Evolutionary conservation across 345 rosid species (phyloP).

Genomic region (Excoecaria cochinchinensis): DNA sequence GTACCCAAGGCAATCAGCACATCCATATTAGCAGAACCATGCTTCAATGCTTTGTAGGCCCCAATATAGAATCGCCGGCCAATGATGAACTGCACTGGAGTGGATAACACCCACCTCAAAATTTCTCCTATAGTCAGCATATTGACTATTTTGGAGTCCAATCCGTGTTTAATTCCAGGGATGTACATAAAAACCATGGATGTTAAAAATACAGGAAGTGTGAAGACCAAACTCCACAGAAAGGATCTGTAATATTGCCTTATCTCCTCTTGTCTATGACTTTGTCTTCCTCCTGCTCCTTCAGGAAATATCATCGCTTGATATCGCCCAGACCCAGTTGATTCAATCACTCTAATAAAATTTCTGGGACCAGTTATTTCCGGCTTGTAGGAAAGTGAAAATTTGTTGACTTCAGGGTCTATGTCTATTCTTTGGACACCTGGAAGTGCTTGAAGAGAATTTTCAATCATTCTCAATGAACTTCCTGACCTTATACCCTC

Average conservation of each 20-base stretch:
- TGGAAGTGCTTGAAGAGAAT: constrained; percentile 80
- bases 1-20: constrained; percentile 90
- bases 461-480: constrained; percentile 50
- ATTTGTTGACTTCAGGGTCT: constrained; percentile 33
- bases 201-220: constrained; percentile 72
- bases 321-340: constrained; percentile 65
- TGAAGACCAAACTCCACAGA: constrained; percentile 82
- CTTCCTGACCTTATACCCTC: constrained; percentile 55
- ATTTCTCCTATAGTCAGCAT: constrained; percentile 70
- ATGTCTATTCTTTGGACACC: constrained; percentile 55
- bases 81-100: constrained; percentile 85
- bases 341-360: constrained; percentile 70
- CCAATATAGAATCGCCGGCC: constrained; percentile 82
- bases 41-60: constrained; percentile 72
- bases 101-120: constrained; percentile 64
- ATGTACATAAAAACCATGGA: constrained; percentile 87
- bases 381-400: constrained; percentile 65
- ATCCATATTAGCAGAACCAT: constrained; percentile 92
- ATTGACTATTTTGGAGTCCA: constrained; percentile 68
- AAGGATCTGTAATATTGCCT: constrained; percentile 63
- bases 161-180: constrained; percentile 54
- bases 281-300: constrained; percentile 59
- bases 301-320: constrained; percentile 68
- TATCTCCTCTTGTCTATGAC: constrained; percentile 57
- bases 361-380: constrained; percentile 78